phyloP scores from a whole-genome alignment of 78 protist species.

The Goniomonas avonlea region DNA sequence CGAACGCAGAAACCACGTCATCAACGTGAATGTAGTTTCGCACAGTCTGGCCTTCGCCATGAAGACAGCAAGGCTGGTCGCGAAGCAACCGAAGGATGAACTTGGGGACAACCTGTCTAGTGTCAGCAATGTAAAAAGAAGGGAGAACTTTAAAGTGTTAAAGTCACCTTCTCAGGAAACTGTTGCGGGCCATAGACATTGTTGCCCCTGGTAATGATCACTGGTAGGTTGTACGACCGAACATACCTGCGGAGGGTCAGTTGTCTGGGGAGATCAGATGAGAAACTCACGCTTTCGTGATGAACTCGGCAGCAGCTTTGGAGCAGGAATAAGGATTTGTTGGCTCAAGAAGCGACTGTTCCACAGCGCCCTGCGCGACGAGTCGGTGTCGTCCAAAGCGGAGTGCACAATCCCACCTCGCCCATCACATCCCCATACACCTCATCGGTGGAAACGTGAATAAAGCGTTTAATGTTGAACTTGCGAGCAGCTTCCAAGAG shows the following conservation, averaged over 20 bases:
- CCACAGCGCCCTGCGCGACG: not conserved
- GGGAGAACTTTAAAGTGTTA: too few relatives aligned
- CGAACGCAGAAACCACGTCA: constrained; percentile 76
- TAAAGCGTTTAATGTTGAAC: constrained; percentile 58
- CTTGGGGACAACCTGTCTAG: constrained; percentile 89
- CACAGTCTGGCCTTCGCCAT: constrained; percentile 63
- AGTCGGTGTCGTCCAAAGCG: not conserved
- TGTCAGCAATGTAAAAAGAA: too few relatives aligned
- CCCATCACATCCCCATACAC: constrained; percentile 75
- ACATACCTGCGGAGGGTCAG: too few relatives aligned
- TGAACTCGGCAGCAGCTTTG: constrained; percentile 87
- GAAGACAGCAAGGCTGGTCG: constrained; percentile 43
- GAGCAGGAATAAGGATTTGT: constrained; percentile 90
- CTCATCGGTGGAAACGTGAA: constrained; percentile 89
- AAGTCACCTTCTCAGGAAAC: constrained; percentile 60
- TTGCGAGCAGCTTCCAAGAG: constrained; percentile 57
- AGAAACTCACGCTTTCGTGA: constrained; percentile 58
- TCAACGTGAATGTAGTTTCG: constrained; percentile 54
- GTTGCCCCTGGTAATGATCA: constrained; percentile 83
- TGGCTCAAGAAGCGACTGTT: constrained; percentile 54
- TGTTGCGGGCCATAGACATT: constrained; percentile 88
- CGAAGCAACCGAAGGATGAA: constrained; percentile 44
- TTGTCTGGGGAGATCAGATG: too few relatives aligned
- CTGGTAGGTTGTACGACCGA: constrained; percentile 67
- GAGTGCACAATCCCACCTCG: not conserved